phyloP scores from a whole-genome alignment of 2,329 filamentous ascomycete species.

The Fusarium mangiferae region DNA sequence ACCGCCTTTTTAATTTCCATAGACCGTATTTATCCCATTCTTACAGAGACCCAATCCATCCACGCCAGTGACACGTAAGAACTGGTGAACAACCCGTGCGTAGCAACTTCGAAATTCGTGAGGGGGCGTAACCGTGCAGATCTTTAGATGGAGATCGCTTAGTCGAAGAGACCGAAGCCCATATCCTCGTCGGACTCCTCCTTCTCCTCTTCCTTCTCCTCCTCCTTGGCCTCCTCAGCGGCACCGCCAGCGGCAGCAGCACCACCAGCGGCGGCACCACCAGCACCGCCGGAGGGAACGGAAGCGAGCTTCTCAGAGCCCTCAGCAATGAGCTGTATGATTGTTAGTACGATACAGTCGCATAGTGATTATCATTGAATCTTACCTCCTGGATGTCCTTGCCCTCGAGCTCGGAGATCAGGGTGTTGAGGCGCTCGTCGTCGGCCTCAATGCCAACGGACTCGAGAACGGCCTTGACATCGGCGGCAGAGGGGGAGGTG shows the following conservation, averaged over 20 bases:
- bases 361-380: not conserved
- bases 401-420: conserved; percentile 90
- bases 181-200: conserved; percentile 78
- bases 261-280: conserved; percentile 74
- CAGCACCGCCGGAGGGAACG: conserved; percentile 91
- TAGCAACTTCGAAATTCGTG: conserved; percentile 50
- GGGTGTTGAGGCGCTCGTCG: conserved; percentile 82
- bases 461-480: conserved; percentile 89
- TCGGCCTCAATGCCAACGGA: conserved; percentile 97
- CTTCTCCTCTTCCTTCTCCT: conserved; percentile 77
- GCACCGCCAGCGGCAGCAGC: conserved; percentile 75
- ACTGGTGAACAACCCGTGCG: conserved; percentile 47
- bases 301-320: conserved; percentile 95
- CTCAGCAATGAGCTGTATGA: conserved; percentile 82
- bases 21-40: conserved; percentile 44
- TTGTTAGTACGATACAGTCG: conserved; percentile 31
- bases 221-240: conserved; percentile 77
- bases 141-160: conserved; percentile 55
- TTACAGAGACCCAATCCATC: conserved; percentile 46
- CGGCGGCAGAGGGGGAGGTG: conserved; percentile 82
- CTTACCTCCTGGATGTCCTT: conserved; percentile 93
- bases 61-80: conserved; percentile 47
- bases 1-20: conserved; percentile 46
- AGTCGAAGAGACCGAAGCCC: conserved; percentile 82
- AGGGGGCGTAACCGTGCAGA: conserved; percentile 46